phyloP scores from a whole-genome alignment of 306 rosid genomes.

The Spatholobus suberectus region DNA sequence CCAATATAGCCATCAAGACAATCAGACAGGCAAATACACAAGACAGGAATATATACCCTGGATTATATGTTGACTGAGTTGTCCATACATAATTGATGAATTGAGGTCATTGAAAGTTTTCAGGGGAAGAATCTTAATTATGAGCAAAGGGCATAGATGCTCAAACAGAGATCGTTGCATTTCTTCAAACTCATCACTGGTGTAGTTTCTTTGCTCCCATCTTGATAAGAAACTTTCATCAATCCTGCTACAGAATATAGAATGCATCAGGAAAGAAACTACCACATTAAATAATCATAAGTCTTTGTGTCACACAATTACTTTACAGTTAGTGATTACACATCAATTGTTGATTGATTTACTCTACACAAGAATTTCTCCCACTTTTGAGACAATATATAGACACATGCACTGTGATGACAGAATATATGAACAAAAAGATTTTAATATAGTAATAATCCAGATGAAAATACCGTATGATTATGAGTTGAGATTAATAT shows the following conservation, averaged over 20 bases:
- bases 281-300: background rate
- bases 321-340: background rate
- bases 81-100: slow-evolving; percentile 70
- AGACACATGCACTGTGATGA: background rate
- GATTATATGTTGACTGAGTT: slow-evolving; percentile 49
- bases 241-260: slow-evolving; percentile 54
- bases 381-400: slow-evolving; percentile 22
- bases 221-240: slow-evolving; percentile 61
- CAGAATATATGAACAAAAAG: slow-evolving; percentile 1
- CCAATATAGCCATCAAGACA: slow-evolving; percentile 7
- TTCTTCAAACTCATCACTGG: slow-evolving; percentile 57
- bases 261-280: slow-evolving; percentile 37
- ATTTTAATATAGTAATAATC: background rate
- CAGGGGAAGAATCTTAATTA: slow-evolving; percentile 89
- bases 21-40: slow-evolving; percentile 35
- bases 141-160: slow-evolving; percentile 88
- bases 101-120: slow-evolving; percentile 71
- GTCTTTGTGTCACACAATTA: background rate
- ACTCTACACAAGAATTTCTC: background rate
- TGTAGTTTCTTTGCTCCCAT: slow-evolving; percentile 55
- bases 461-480: background rate
- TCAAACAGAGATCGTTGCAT: slow-evolving; percentile 76
- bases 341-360: background rate
- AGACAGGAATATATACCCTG: slow-evolving; percentile 51
- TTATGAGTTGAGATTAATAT: slow-evolving; percentile 15